Conservation (phyloP, 139 green algal genomes). For the Coelastrella sp. region DNA sequence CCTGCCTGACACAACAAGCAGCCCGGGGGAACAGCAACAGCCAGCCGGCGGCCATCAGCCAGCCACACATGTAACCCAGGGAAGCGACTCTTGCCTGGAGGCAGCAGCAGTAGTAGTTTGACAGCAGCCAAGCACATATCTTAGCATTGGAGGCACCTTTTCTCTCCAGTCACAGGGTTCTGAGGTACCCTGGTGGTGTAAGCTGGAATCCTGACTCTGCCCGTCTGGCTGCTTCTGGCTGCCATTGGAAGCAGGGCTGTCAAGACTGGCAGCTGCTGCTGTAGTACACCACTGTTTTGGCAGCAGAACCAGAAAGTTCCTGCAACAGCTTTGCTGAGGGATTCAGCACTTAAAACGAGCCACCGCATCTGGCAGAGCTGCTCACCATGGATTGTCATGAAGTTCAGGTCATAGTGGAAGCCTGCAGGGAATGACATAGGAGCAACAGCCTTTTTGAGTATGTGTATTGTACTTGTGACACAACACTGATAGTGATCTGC, state of each 20-base stretch:
- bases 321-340: no score
- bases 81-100: conserved; percentile 46
- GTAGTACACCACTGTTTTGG: no score
- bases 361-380: neutral
- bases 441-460: neutral
- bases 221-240: no score
- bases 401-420: conserved; percentile 96
- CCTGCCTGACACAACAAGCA: conserved; percentile 94
- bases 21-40: conserved; percentile 77
- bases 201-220: no score
- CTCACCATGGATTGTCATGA: conserved; percentile 91
- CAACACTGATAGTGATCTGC: no score
- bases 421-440: conserved; percentile 27
- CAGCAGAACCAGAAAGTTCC: no score
- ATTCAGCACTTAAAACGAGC: no score
- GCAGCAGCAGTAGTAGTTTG: neutral
- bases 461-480: no score
- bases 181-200: no score
- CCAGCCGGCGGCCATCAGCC: conserved; percentile 72
- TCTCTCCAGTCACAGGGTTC: no score
- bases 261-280: no score
- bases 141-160: neutral
- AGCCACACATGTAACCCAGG: conserved; percentile 64
- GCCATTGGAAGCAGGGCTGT: no score
- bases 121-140: neutral